These are phyloP conservation scores for Coniferiporia sulphurascens DNA, from an alignment of 1,284 basidiomycete genomes.

Conservation along the genomic window DNA sequence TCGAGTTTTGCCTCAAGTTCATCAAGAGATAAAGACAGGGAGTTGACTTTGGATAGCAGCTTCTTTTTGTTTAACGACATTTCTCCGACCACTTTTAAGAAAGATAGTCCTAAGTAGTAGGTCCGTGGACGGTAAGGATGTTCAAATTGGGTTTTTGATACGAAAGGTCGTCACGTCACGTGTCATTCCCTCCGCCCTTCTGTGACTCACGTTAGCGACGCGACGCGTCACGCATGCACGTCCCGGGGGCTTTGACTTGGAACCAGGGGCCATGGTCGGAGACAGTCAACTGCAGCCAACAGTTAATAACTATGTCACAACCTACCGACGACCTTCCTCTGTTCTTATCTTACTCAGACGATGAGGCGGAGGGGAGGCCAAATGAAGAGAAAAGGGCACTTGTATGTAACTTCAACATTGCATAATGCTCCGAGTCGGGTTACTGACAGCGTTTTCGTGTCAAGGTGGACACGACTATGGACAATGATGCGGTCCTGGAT, in stretches of 20 bases:
- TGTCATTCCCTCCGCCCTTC: neutral
- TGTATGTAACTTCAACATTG: neutral
- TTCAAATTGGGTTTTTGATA: too few relatives aligned
- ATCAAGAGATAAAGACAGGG: conserved; percentile 53
- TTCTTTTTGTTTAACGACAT: conserved; percentile 56
- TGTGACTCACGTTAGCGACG: neutral
- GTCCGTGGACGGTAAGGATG: too few relatives aligned
- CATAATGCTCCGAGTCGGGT: neutral
- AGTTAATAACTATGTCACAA: neutral
- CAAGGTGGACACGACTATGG: neutral
- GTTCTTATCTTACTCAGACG: conserved; percentile 37
- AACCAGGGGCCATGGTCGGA: too few relatives aligned
- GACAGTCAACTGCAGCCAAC: too few relatives aligned
- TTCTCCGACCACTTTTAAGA: too few relatives aligned
- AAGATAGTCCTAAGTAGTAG: too few relatives aligned
- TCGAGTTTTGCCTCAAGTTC: conserved; percentile 61
- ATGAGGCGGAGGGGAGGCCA: conserved; percentile 23
- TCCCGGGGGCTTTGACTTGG: too few relatives aligned
- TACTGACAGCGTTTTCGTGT: neutral
- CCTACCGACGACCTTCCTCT: conserved; percentile 18
- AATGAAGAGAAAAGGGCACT: neutral
- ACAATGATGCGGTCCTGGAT: neutral
- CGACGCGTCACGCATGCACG: too few relatives aligned
- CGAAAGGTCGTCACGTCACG: too few relatives aligned
- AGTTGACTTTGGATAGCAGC: conserved; percentile 48